These are phyloP conservation scores for Rhodotorula sp. DNA, from an alignment of 1,284 basidiomycete genomes.

Conservation along the genomic window DNA sequence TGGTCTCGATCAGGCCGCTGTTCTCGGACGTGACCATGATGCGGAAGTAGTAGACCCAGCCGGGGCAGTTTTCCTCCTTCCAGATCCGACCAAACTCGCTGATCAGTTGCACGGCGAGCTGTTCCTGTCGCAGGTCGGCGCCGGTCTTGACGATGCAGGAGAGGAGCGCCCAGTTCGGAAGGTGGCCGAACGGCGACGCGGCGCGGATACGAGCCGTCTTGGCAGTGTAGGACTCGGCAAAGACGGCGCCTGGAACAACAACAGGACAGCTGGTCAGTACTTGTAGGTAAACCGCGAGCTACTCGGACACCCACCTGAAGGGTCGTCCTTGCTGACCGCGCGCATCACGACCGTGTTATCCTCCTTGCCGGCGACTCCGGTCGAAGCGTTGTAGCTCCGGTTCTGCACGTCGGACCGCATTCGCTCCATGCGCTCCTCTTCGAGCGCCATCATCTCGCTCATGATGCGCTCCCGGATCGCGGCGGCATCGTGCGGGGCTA, in stretches of 20 bases:
- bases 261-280: neutral
- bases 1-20: slow-evolving; percentile 91
- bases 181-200: slow-evolving; percentile 90
- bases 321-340: slow-evolving; percentile 95
- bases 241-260: slow-evolving; percentile 63
- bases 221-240: slow-evolving; percentile 90
- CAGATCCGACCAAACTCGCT: slow-evolving; percentile 90
- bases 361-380: slow-evolving; percentile 13
- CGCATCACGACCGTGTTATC: slow-evolving; percentile 68
- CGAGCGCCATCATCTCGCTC: slow-evolving; percentile 96
- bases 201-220: slow-evolving; percentile 95
- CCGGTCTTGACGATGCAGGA: slow-evolving; percentile 99
- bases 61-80: slow-evolving; percentile 84
- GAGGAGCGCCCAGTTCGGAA: slow-evolving; percentile 70
- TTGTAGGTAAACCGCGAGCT: too few species aligned
- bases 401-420: slow-evolving; percentile 63
- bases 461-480: slow-evolving; percentile 94
- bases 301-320: slow-evolving; percentile 77
- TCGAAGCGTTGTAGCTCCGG: slow-evolving; percentile 11
- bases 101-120: slow-evolving; percentile 93
- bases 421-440: slow-evolving; percentile 92
- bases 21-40: slow-evolving; percentile 92
- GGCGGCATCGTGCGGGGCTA: slow-evolving; percentile 77
- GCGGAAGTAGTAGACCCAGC: slow-evolving; percentile 85
- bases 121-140: slow-evolving; percentile 94